phyloP scores from a whole-genome alignment of 2,329 filamentous ascomycete species.

The Trichoderma atrobrunneum region DNA sequence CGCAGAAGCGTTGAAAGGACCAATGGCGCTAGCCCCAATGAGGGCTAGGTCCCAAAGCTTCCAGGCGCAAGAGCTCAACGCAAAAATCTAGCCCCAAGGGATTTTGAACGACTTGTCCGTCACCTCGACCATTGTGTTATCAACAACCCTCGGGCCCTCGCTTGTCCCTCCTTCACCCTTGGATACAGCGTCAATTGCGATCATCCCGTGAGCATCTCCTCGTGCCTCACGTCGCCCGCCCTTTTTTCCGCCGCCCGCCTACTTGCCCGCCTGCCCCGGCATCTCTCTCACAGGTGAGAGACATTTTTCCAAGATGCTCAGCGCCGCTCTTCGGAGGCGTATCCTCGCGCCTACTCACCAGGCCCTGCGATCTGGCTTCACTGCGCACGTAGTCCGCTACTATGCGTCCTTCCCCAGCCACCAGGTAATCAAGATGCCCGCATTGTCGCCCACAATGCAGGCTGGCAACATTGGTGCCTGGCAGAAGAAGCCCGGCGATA shows the following conservation, averaged over 20 bases:
- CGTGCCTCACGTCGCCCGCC: constrained; percentile 14
- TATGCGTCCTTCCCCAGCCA: constrained; percentile 89
- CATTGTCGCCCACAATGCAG: constrained; percentile 96
- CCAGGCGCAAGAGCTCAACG: constrained; percentile 41
- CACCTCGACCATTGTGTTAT: constrained; percentile 30
- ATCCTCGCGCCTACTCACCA: constrained; percentile 51
- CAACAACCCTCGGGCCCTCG: constrained; percentile 23
- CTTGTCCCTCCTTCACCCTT: constrained; percentile 20
- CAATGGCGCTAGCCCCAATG: constrained; percentile 29
- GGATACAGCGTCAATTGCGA: constrained; percentile 20
- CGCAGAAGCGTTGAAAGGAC: background rate
- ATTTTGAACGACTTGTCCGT: constrained; percentile 30
- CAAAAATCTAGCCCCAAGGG: constrained; percentile 41
- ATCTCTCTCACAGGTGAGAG: constrained; percentile 25
- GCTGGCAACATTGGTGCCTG: constrained; percentile 93
- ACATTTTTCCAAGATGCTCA: constrained; percentile 52
- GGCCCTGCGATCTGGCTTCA: constrained; percentile 50
- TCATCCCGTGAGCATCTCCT: constrained; percentile 17
- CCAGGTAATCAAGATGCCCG: constrained; percentile 95
- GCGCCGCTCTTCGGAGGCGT: constrained; percentile 62
- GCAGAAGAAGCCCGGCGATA: constrained; percentile 96
- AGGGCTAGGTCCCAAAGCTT: constrained; percentile 33
- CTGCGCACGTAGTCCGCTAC: constrained; percentile 58
- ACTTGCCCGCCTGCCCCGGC: constrained; percentile 24
- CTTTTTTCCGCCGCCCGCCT: constrained; percentile 24